Conservation (phyloP, 441 rosid species). For the Erysimum cheiri region DNA sequence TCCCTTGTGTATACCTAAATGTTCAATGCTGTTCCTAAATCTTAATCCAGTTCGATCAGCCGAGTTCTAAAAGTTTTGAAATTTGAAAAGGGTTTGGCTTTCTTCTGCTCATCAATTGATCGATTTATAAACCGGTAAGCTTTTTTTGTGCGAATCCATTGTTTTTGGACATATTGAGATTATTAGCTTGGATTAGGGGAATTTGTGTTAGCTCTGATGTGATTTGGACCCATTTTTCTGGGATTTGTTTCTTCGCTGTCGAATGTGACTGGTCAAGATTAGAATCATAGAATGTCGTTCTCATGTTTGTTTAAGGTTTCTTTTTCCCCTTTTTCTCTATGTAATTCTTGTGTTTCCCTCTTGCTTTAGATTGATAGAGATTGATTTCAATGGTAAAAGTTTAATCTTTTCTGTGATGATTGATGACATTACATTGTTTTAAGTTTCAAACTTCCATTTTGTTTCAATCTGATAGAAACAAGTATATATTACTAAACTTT, state of each 20-base stretch:
- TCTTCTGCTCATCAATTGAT: conserved; percentile 21
- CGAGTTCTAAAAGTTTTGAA: conserved; percentile 5
- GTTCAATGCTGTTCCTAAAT: conserved; percentile 16
- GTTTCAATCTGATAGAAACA: conserved; percentile 6
- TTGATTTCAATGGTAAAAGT: conserved; percentile 6
- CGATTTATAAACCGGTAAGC: conserved; percentile 17
- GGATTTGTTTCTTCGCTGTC: conserved; percentile 16
- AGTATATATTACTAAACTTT: not conserved
- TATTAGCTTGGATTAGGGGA: not conserved
- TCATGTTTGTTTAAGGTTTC: conserved; percentile 26
- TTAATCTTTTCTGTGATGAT: not conserved
- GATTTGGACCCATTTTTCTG: conserved; percentile 5
- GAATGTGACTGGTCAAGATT: conserved; percentile 36
- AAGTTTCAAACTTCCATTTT: conserved; percentile 16
- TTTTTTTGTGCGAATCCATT: conserved; percentile 7
- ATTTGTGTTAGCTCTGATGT: not conserved
- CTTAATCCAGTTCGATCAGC: conserved; percentile 5
- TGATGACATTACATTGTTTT: conserved; percentile 5
- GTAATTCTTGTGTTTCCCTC: not conserved
- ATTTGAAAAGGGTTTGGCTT: conserved; percentile 27
- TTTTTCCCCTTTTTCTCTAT: not conserved
- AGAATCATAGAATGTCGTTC: conserved; percentile 29
- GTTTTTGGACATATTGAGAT: conserved; percentile 10
- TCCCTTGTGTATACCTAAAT: not conserved
- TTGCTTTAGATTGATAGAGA: conserved; percentile 12